Evolutionary conservation across 192 early-diverging fungal species (phyloP).

Genomic region (Backusella morwellensis): DNA sequence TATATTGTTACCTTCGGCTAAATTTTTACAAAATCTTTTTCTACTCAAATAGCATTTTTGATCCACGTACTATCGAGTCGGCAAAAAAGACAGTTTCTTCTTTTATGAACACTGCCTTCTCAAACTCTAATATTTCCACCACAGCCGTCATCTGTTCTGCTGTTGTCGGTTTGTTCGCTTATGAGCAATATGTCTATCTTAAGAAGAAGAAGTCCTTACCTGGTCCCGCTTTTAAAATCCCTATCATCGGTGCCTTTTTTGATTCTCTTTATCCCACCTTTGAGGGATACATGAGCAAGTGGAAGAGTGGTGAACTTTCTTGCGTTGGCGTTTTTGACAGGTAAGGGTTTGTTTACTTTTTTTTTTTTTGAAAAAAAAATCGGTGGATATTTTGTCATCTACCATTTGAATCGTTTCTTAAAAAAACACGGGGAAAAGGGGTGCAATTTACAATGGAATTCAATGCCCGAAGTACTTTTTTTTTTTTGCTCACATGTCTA

Average conservation of each 20-base stretch:
- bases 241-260: conserved; percentile 41
- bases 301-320: conserved; percentile 43
- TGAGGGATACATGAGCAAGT: conserved; percentile 45
- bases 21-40: background rate
- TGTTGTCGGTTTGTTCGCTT: conserved; percentile 32
- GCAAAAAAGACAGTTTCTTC: conserved; percentile 28
- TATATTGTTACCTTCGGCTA: background rate
- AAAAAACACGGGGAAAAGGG: conserved; percentile 11
- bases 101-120: conserved; percentile 25
- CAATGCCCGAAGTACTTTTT: background rate
- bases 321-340: conserved; percentile 43
- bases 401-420: background rate
- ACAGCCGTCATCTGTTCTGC: conserved; percentile 23
- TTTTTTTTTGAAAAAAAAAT: conserved; percentile 12
- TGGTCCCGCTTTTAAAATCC: conserved; percentile 36
- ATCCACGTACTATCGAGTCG: conserved; percentile 29
- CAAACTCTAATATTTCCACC: conserved; percentile 26
- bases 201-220: conserved; percentile 39
- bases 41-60: conserved; percentile 19
- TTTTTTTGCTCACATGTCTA: background rate
- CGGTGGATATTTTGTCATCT: background rate
- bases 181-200: conserved; percentile 39
- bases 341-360: conserved; percentile 20
- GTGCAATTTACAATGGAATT: background rate
- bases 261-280: conserved; percentile 44